phyloP scores from a whole-genome alignment of 768 basidiomycete genomes.

The Sporobolomyces phaffii region DNA sequence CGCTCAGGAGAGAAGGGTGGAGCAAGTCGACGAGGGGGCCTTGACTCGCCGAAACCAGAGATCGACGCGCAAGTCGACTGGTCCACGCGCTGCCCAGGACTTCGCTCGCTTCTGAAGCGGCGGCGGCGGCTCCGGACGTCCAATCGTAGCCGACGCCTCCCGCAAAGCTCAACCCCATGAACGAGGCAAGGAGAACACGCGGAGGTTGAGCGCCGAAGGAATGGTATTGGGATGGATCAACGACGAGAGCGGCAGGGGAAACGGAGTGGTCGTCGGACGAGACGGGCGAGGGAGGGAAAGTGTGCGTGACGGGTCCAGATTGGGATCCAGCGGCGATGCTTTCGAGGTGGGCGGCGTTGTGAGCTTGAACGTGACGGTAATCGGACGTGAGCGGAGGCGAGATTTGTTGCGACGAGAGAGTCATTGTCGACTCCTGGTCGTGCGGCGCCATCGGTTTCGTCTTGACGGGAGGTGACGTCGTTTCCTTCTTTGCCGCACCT shows the following conservation, averaged over 20 bases:
- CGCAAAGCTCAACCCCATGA: constrained; percentile 40
- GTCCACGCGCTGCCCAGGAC: constrained; percentile 21
- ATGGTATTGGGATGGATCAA: background rate
- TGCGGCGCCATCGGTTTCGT: background rate
- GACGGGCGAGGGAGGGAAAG: constrained; percentile 32
- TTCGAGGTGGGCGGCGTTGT: constrained; percentile 27
- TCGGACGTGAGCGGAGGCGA: constrained; percentile 16
- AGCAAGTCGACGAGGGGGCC: constrained; percentile 10
- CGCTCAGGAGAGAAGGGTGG: constrained; percentile 35
- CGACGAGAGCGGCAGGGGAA: constrained; percentile 15
- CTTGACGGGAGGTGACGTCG: constrained; percentile 3
- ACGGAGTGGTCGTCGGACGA: constrained; percentile 17
- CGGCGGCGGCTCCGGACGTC: constrained; percentile 7
- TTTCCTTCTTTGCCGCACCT: constrained; percentile 7
- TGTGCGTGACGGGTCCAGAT: background rate
- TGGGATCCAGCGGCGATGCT: background rate
- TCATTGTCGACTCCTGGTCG: background rate
- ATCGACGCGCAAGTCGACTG: constrained; percentile 27
- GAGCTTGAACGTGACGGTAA: constrained; percentile 24
- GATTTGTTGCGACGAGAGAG: constrained; percentile 3
- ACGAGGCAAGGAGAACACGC: constrained; percentile 35
- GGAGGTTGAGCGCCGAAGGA: constrained; percentile 1
- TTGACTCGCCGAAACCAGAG: background rate
- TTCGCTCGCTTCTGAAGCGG: constrained; percentile 11
- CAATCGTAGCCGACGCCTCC: constrained; percentile 38